Percentiles rank a stretch among this genome's conserved stretches.
Conservation (phyloP, 441 rosid genomes). For the Monsonia emarginata region DNA sequence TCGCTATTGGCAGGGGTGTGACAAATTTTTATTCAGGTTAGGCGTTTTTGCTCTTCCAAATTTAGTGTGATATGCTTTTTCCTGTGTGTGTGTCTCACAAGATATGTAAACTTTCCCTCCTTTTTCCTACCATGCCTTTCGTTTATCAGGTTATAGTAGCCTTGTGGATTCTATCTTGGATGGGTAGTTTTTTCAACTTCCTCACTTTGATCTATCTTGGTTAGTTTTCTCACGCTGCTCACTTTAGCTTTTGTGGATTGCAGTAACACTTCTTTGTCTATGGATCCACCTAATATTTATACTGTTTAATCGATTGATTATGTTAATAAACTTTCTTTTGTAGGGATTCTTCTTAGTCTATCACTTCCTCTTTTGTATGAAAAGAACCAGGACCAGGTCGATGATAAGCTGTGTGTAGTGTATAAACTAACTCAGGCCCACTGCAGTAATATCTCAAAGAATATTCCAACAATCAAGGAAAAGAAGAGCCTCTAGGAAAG, state of each 20-base stretch:
- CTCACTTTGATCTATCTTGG: conserved; percentile 67
- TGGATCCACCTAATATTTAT: background rate
- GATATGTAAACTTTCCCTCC: background rate
- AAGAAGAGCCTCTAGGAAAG: conserved; percentile 73
- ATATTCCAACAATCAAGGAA: conserved; percentile 42
- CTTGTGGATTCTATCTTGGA: conserved; percentile 47
- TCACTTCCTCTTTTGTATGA: conserved; percentile 56
- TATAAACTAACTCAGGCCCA: conserved; percentile 39
- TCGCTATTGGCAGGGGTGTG: conserved; percentile 46
- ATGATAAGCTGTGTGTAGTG: conserved; percentile 44
- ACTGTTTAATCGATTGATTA: background rate
- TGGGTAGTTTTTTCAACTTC: conserved; percentile 58
- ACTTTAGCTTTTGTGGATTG: background rate
- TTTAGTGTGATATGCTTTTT: background rate
- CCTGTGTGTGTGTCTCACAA: background rate
- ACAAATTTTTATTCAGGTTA: conserved; percentile 54
- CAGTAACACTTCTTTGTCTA: background rate
- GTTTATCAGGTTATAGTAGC: conserved; percentile 48
- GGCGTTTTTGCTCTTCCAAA: background rate
- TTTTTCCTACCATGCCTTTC: background rate
- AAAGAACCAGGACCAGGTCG: conserved; percentile 55
- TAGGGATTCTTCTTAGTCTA: conserved; percentile 62
- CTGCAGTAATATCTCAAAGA: conserved; percentile 41
- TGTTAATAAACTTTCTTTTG: background rate
- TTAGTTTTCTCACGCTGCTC: conserved; percentile 24